Conservation (phyloP, 2,329 filamentous ascomycete species). For the Emergomyces orientalis region DNA sequence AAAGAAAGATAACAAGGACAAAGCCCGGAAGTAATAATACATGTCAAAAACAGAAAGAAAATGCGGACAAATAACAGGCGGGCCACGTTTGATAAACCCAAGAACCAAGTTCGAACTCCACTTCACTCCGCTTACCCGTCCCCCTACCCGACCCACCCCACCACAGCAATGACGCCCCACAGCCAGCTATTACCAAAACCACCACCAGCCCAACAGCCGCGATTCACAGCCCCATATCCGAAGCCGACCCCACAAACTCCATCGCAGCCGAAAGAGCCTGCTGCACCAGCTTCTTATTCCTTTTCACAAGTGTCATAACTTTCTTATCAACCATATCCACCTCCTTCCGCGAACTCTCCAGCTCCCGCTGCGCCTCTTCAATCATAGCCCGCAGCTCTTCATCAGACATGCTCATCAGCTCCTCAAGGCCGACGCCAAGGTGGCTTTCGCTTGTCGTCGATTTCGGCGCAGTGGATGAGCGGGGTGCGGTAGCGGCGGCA, state of each 20-base stretch:
- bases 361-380: conserved; percentile 48
- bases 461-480: conserved; percentile 15
- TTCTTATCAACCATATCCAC: conserved; percentile 45
- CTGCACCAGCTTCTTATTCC: conserved; percentile 37
- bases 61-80: not conserved
- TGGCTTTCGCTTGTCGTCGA: conserved; percentile 31
- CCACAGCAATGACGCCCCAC: not conserved
- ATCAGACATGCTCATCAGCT: conserved; percentile 35
- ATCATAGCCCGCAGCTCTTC: conserved; percentile 34
- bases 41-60: not conserved
- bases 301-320: conserved; percentile 31
- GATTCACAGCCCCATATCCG: conserved; percentile 2
- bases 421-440: conserved; percentile 30
- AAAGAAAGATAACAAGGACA: not conserved
- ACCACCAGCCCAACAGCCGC: not conserved
- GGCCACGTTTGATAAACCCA: not conserved
- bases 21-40: not conserved
- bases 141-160: not conserved
- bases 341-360: conserved; percentile 61
- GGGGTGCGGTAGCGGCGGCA: conserved; percentile 1
- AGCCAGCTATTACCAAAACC: not conserved
- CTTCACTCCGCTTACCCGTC: not conserved
- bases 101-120: not conserved
- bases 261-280: conserved; percentile 29
- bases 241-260: conserved; percentile 15